Evolutionary conservation across 768 basidiomycete species (phyloP).

Genomic region (Phylloporus rhodoxanthus): DNA sequence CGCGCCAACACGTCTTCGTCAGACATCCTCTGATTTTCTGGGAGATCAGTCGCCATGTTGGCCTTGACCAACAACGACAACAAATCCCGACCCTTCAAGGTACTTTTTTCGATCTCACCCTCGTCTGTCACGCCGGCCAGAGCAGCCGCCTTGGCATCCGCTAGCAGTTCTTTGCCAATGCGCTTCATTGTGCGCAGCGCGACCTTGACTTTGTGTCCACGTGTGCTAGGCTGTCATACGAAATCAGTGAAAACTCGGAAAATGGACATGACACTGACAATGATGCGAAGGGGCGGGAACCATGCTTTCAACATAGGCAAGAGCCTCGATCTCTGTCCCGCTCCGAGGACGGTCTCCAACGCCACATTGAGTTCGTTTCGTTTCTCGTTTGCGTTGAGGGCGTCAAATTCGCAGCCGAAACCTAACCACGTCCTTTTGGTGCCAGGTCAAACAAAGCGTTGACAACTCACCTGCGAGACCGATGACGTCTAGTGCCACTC

Average conservation of each 20-base stretch:
- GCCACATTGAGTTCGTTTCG: background rate
- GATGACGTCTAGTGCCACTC: background rate
- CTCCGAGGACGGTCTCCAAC: background rate
- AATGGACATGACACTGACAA: background rate
- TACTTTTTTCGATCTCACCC: slow-evolving; percentile 31
- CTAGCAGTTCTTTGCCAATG: background rate
- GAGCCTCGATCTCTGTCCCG: background rate
- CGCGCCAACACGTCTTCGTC: slow-evolving; percentile 58
- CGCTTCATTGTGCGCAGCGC: background rate
- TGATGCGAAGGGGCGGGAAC: background rate
- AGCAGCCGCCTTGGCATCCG: slow-evolving; percentile 15
- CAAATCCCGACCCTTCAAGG: slow-evolving; percentile 45
- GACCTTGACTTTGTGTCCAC: background rate
- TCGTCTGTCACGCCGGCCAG: slow-evolving; percentile 15
- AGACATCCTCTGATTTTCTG: no score
- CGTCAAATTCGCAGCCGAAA: background rate
- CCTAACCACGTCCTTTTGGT: background rate
- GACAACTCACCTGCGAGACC: background rate
- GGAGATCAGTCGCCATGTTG: slow-evolving; percentile 15
- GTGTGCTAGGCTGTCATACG: background rate
- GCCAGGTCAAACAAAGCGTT: background rate
- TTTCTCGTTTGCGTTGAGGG: background rate
- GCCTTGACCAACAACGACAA: slow-evolving; percentile 42
- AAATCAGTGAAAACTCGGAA: no score
- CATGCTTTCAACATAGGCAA: background rate